Conservation (phyloP, 805 yeast genomes). For the Saturnispora halmiae region DNA sequence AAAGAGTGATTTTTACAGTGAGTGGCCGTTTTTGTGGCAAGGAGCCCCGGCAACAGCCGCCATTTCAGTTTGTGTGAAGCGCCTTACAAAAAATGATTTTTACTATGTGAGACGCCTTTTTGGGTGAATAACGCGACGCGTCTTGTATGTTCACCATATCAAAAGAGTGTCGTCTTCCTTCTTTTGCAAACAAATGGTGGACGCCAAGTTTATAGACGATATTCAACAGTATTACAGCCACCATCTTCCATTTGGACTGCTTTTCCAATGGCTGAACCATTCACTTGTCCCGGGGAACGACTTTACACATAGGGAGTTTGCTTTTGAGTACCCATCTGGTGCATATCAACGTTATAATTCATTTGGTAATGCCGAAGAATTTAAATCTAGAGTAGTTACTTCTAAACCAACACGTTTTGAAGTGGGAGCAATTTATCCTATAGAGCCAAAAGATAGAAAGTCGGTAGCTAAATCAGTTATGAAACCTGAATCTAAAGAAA, state of each 20-base stretch:
- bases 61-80: background rate
- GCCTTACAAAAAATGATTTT: background rate
- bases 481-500: conserved; percentile 76
- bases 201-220: conserved; percentile 34
- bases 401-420: conserved; percentile 88
- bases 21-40: background rate
- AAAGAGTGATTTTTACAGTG: background rate
- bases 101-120: background rate
- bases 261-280: conserved; percentile 88
- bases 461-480: conserved; percentile 64
- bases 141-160: no score
- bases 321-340: conserved; percentile 80
- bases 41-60: no score
- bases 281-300: conserved; percentile 66
- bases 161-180: no score
- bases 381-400: conserved; percentile 63
- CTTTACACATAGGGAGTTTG: conserved; percentile 86
- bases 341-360: conserved; percentile 88
- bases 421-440: conserved; percentile 84
- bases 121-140: background rate
- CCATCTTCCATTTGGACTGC: conserved; percentile 63
- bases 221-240: conserved; percentile 64
- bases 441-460: conserved; percentile 81
- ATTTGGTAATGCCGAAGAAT: conserved; percentile 54
- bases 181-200: background rate